Evolutionary conservation across 768 basidiomycete species (phyloP), one percentile per base, ranked within the genome.

Genomic region (Trametes maxima): DNA sequence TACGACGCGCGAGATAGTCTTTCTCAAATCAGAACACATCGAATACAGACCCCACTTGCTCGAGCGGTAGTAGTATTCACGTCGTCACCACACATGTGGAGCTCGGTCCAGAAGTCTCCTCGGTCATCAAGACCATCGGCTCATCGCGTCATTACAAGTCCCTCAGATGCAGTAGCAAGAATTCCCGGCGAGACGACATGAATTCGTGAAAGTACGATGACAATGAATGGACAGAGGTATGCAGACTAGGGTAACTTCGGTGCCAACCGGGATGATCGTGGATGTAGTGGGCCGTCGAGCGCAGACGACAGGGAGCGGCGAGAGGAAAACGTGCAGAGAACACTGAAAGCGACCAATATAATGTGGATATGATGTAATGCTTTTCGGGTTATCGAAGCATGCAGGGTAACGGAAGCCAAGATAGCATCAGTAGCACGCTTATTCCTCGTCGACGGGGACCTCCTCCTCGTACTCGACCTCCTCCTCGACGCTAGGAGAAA

Each of bases 391-490:
- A 61, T 47, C 58, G 54, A 52, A 58, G 65, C 49, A 64, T 46
- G 54, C 35, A 39, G 45, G 59, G 58, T 33, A 54, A 36, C 50
- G 40, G 44, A 52, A 58, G 45, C 45, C 44, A 45, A 55, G 25
- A 37, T n/a, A 44, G 36, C 48, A 44, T 50, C 57, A 56, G 42
- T 39, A 50, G 61, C 22, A 45, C 49, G 65, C 58, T 62, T 66
- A 69, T 57, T 83, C 74, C 62, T 90, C 85, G 58, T 89, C 89
- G 57, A 59, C 74, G 14, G 75, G 76, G 57, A 74, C 79, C 70
- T 93, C 91, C 74, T 94, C 92, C 79, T 94, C 92, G 73, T 93
- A 94, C 73, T 93, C 92, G 64, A 79, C 90, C 72, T 94, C 92
- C 73, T 94, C 92, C 73, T 94, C 92, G 55, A 84, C 87, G 55